These are phyloP conservation scores for Pythium coloratum DNA, from an alignment of 352 stramenopile genomes.

Conservation along the genomic window DNA sequence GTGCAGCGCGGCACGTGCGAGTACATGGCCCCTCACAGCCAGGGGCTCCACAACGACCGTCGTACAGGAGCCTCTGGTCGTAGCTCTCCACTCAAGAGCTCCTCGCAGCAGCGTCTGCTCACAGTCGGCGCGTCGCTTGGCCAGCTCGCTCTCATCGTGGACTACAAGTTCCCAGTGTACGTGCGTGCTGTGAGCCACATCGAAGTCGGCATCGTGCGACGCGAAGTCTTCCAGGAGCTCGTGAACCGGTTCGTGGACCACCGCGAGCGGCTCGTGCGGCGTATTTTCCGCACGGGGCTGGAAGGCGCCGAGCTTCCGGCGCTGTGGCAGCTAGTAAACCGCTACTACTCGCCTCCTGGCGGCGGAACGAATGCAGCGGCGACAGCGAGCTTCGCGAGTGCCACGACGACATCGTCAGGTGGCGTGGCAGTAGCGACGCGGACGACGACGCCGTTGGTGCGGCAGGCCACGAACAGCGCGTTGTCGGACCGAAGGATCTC, in stretches of 20 bases:
- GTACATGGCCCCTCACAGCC: conserved; percentile 14
- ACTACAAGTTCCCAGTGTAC: conserved; percentile 27
- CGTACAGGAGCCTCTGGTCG: background rate
- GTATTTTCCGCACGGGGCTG: conserved; percentile 23
- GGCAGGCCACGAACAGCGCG: background rate
- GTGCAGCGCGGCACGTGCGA: conserved; percentile 34
- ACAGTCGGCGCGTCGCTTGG: conserved; percentile 21
- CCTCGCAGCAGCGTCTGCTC: conserved; percentile 7
- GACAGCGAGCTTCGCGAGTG: background rate
- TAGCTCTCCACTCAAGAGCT: conserved; percentile 3
- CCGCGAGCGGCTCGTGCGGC: conserved; percentile 20
- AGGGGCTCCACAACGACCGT: background rate
- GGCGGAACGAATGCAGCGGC: background rate
- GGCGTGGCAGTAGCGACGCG: background rate
- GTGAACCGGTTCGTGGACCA: conserved; percentile 27
- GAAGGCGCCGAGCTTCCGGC: conserved; percentile 28
- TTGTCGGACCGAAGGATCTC: background rate
- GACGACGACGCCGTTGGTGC: background rate
- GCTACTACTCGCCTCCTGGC: background rate
- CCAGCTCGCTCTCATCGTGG: conserved; percentile 28
- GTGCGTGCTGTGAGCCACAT: conserved; percentile 27
- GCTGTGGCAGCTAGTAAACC: conserved; percentile 19
- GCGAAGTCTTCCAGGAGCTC: conserved; percentile 20
- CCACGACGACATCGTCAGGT: background rate
- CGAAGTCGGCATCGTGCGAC: conserved; percentile 26